Conservation (phyloP, 2,329 filamentous ascomycete species). For the Stenocarpella maydis region DNA sequence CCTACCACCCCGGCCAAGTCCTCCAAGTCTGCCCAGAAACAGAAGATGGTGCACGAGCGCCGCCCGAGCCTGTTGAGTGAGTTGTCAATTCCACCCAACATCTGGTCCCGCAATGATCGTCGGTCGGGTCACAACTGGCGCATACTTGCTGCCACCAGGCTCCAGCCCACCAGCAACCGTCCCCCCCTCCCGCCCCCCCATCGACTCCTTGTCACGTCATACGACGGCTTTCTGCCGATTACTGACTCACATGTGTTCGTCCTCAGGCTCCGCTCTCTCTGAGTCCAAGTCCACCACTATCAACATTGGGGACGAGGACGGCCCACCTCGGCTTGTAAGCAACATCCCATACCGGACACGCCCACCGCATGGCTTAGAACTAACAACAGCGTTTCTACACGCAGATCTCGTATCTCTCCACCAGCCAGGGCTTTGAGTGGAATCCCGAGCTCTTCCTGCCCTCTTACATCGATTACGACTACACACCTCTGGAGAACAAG, state of each 20-base stretch:
- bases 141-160: background rate
- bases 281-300: slow-evolving; percentile 83
- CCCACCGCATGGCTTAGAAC: slow-evolving; percentile 29
- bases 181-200: background rate
- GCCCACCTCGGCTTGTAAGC: slow-evolving; percentile 74
- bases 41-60: slow-evolving; percentile 58
- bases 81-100: slow-evolving; percentile 38
- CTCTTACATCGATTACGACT: slow-evolving; percentile 78
- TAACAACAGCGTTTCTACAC: slow-evolving; percentile 34
- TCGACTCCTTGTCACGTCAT: slow-evolving; percentile 5
- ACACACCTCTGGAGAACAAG: slow-evolving; percentile 76
- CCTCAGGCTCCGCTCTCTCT: slow-evolving; percentile 72
- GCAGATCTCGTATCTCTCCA: slow-evolving; percentile 81
- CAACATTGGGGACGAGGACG: slow-evolving; percentile 78
- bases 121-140: background rate
- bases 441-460: slow-evolving; percentile 87
- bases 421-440: slow-evolving; percentile 83
- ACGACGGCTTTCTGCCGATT: background rate
- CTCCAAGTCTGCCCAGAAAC: slow-evolving; percentile 49
- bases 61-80: slow-evolving; percentile 70
- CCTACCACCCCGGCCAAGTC: slow-evolving; percentile 58
- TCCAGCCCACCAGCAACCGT: background rate
- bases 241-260: slow-evolving; percentile 35
- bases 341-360: background rate
- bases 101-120: slow-evolving; percentile 34